Evolutionary conservation across 176 grass and related monocot genomes (phyloP), one percentile per base, ranked within the genome.

Genomic region (Triticum dicoccoides): DNA sequence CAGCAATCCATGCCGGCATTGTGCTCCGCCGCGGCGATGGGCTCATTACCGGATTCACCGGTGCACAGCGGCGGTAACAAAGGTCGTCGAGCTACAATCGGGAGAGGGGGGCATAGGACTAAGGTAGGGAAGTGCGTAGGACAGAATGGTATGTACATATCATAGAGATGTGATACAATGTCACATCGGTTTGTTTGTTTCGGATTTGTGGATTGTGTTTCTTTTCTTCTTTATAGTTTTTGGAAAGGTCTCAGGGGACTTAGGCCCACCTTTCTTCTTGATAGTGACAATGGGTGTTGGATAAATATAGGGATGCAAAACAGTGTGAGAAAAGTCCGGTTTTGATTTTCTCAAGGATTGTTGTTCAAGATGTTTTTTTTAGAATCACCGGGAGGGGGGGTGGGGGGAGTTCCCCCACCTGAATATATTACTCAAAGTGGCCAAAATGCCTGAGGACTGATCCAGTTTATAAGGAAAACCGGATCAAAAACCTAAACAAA

Each of bases 1-100:
- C 95, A 0, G 85, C 92, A 2, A 94, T 97, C 77, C 88, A 94
- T 18, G 39, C 92, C 1, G 90, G 91, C 44, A 85, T 84, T 66
- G 88, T 85, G 73, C 91, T 97, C 47, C 83, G 82, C 6, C 47
- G 61, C 21, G 58, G 54, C 17, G 87, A 94, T 0, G 88, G 83
- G 49, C 14, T 78, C 8, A 58, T 85, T 44, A 71, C 84, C 2
- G 76, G 84, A 9, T 89, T 91, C 77, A 69, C 78, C 5, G 39
- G 29, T 30, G 44, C 83, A 0, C 68, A 87, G 17, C 69, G 82
- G 35, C 68, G 66, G 18, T 76, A 91, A 77, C 76, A 81, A 77
- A 89, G 86, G 89, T 72, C 88, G 4, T 71, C 82, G 0, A 92
- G 86, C 81, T 24, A 78, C 88, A 73, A 87, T 72, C 63, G 8